Evolutionary conservation across 441 rosid genomes (phyloP), one percentile per base, ranked within the genome.

Genomic region (Melastoma candidum): DNA sequence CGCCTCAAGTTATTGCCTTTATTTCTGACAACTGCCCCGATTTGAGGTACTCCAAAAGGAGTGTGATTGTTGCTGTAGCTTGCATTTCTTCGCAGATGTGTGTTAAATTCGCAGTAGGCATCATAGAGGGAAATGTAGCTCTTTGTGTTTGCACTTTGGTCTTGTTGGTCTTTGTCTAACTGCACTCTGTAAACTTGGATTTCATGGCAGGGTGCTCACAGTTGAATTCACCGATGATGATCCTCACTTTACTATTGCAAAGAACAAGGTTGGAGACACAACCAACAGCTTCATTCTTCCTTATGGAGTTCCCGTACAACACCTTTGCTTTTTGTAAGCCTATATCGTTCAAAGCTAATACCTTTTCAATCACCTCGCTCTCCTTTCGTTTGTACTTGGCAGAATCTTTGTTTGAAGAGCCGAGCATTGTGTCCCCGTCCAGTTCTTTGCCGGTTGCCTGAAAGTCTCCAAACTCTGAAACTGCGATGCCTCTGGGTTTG

Each of bases 391-490:
- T 36, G 6, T 17, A 17, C 22, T 7, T 25, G 61, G 64, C 77
- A 82, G 88, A 66, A 73, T 65, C 77, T 81, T 60, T 74, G 64
- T 64, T 63, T 84, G 11, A 74, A 74, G 63, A 71, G 77, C 66
- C 70, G 74, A 66, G 80, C 29, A 59, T 64, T 17, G 22, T 0
- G 22, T 17, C 22, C 22, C 22, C 22, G 22, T 17, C 22, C 22
- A 17, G 22, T 17, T 17, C 22, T 17, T 17, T 17, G 22, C 22
- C 22, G 22, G 22, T 17, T 76, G 64, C 81, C 84, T 47, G 63
- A 55, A 46, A 74, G 71, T 51, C 50, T 81, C 58, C 77, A 68
- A 70, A 58, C 49, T 47, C 74, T 84, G 32, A 77, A 79, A 64
- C 64, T 84, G 73, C 70, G 74, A 58, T 80, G 85, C 8, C 50